Evolutionary conservation across 1,139 yeast species (phyloP).

Genomic region (Geotrichum siamense): DNA sequence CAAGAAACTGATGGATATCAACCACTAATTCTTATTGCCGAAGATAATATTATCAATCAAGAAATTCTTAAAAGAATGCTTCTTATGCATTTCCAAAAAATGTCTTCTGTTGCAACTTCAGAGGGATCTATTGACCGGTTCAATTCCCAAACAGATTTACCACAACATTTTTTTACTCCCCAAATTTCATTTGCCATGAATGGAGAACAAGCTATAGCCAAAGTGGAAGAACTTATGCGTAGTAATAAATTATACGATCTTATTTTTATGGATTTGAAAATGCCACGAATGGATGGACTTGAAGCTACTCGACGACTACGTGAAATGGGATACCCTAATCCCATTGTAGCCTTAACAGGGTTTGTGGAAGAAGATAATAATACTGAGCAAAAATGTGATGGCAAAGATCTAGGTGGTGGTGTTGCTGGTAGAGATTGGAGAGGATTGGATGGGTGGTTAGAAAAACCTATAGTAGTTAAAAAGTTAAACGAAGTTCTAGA

Average conservation of each 20-base stretch:
- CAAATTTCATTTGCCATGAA: slow-evolving; percentile 55
- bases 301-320: slow-evolving; percentile 73
- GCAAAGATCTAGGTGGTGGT: slow-evolving; percentile 39
- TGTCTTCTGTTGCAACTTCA: slow-evolving; percentile 38
- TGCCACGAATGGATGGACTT: slow-evolving; percentile 90
- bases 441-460: slow-evolving; percentile 3
- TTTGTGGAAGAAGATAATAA: slow-evolving; percentile 57
- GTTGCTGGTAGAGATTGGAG: slow-evolving; percentile 2
- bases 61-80: slow-evolving; percentile 86
- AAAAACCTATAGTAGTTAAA: slow-evolving; percentile 4
- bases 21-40: slow-evolving; percentile 69
- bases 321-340: slow-evolving; percentile 55
- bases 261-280: slow-evolving; percentile 92
- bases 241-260: slow-evolving; percentile 47
- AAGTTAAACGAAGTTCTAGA: slow-evolving; percentile 2
- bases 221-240: slow-evolving; percentile 47
- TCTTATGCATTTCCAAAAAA: slow-evolving; percentile 56
- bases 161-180: not conserved
- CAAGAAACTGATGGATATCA: not conserved
- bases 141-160: not conserved
- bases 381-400: slow-evolving; percentile 82
- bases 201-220: slow-evolving; percentile 80
- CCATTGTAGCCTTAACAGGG: slow-evolving; percentile 91
- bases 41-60: slow-evolving; percentile 86
- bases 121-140: not conserved